Base-by-base conservation (phyloP, 192 early-diverging fungal species). In the Coemansia javaensis region DNA sequence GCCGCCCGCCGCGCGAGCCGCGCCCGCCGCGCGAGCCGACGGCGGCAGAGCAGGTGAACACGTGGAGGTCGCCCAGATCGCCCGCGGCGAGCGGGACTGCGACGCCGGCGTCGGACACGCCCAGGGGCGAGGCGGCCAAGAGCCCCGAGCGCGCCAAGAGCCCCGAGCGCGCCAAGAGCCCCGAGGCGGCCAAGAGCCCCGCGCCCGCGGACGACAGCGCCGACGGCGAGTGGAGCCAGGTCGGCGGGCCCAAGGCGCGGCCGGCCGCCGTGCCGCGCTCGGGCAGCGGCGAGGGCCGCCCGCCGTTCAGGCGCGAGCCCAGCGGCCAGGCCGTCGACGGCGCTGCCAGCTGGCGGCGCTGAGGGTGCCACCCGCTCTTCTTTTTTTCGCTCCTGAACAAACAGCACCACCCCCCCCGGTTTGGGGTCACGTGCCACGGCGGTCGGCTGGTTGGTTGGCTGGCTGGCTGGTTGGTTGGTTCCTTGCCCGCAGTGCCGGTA, bases 201-300 rank as follows among this genome's bases (percentile, higher is more conserved):
- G 35, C 36, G 4, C 22, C 40, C 2, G 38, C 40, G 37, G 36
- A 40, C 28, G 49, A 20, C 39, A 40, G 21, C 10, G 39, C 39
- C 1, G 54, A 64, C 1, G 68, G 56, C 25, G 25, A 27, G 15
- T 67, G 64, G 64, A 67, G 56, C 64, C 64, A 50, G 30, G 56
- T 67, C n/a, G 56, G 50, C 11, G 51, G 48, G 30, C 50, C 55
- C 14, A 14, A 40, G 11, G 39, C 21, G 28, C 50, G 50, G 8
- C 49, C 44, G 24, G 27, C 31, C 2, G 18, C 18, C 18, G 38
- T 28, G 24, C 24, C 50, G 7, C 18, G 42, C 43, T 28, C 32
- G 11, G 42, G 20, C 18, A 23, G 42, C 5, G 43, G 25, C 31
- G 45, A 48, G 16, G 56, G 64, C 28, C 35, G 22, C 18, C 50